Percentiles rank a stretch among this genome's conserved stretches.
phyloP scores from a whole-genome alignment of 768 basidiomycete genomes.

The Coprinopsis marcescibilis region DNA sequence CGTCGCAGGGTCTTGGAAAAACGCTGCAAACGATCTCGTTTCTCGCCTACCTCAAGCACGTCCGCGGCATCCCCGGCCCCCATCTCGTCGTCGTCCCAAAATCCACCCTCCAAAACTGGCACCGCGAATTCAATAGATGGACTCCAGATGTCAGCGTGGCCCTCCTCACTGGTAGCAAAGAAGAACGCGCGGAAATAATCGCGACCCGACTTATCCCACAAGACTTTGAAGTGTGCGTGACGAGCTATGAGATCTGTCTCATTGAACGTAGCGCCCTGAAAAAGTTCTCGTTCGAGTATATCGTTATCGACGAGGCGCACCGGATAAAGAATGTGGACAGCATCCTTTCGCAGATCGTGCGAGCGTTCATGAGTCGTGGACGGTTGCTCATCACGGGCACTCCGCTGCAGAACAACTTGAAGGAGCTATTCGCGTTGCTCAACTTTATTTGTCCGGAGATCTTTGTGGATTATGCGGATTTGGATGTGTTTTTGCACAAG shows the following conservation, averaged over 20 bases:
- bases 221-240: conserved; percentile 92
- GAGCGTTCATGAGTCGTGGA: conserved; percentile 83
- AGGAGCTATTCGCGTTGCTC: conserved; percentile 86
- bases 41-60: conserved; percentile 89
- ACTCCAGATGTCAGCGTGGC: conserved; percentile 81
- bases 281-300: conserved; percentile 97
- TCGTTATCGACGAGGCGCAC: conserved; percentile 97
- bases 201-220: conserved; percentile 72
- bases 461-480: conserved; percentile 84
- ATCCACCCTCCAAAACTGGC: conserved; percentile 96
- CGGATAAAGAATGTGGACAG: conserved; percentile 99
- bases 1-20: conserved; percentile 98
- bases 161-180: conserved; percentile 79
- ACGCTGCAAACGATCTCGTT: conserved; percentile 98
- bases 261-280: conserved; percentile 90
- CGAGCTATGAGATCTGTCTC: conserved; percentile 90
- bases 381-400: conserved; percentile 95
- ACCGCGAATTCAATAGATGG: conserved; percentile 89
- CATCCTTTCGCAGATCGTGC: conserved; percentile 90
- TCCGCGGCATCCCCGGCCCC: conserved; percentile 68
- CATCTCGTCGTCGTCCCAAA: conserved; percentile 98
- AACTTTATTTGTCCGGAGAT: conserved; percentile 98
- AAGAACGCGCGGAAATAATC: conserved; percentile 83
- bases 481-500: conserved; percentile 92
- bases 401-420: conserved; percentile 93